Evolutionary conservation across 768 basidiomycete species (phyloP).

Genomic region (Auriscalpium microsporum): DNA sequence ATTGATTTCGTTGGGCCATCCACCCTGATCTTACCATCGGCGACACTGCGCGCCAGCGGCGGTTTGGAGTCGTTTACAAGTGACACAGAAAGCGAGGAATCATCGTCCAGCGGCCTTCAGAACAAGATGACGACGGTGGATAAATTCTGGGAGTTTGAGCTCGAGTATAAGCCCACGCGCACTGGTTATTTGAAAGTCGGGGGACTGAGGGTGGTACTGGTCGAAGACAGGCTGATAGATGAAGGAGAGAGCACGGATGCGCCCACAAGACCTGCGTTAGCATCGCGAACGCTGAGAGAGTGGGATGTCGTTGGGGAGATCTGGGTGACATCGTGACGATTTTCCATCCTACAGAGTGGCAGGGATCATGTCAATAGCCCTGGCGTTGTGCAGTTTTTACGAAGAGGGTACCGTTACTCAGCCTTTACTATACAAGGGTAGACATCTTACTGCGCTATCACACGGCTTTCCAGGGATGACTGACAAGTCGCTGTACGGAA

Average conservation of each 20-base stretch:
- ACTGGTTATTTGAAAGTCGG: constrained; percentile 59
- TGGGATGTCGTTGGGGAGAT: constrained; percentile 66
- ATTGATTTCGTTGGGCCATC: constrained; percentile 40
- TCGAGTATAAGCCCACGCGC: constrained; percentile 50
- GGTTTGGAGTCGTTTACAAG: constrained; percentile 17
- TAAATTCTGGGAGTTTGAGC: constrained; percentile 49
- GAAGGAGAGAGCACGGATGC: constrained; percentile 20
- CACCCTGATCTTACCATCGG: constrained; percentile 34
- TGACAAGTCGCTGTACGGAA: constrained; percentile 85
- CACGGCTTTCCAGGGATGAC: constrained; percentile 72
- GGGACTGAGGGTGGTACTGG: constrained; percentile 60
- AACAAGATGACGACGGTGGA: constrained; percentile 23
- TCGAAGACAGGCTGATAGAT: constrained; percentile 45
- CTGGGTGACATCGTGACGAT: constrained; percentile 37
- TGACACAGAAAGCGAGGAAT: constrained; percentile 13
- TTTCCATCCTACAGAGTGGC: background rate
- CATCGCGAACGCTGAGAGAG: constrained; percentile 48
- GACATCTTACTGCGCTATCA: constrained; percentile 16
- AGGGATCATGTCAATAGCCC: background rate
- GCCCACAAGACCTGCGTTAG: constrained; percentile 13
- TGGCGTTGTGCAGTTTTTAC: too few relatives aligned
- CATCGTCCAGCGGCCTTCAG: background rate
- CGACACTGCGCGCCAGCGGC: constrained; percentile 19
- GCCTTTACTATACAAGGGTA: too few relatives aligned
- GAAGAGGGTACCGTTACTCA: too few relatives aligned